Conservation (phyloP, 2,329 filamentous ascomycete species). For the Macrophomina pseudophaseolina region DNA sequence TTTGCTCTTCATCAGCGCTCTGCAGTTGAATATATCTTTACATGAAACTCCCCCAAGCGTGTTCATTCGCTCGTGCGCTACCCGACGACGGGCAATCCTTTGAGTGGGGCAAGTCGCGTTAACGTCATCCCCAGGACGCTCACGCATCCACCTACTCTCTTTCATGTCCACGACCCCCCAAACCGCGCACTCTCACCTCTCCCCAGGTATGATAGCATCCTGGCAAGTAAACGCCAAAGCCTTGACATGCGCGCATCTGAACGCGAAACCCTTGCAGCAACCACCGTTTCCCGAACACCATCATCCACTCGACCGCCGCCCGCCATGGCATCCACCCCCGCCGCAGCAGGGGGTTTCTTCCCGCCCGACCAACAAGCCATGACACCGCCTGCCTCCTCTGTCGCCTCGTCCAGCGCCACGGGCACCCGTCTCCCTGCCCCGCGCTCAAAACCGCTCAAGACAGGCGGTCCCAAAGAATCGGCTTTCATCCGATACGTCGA, state of each 20-base stretch:
- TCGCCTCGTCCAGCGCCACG: constrained; percentile 46
- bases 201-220: background rate
- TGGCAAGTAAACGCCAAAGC: background rate
- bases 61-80: background rate
- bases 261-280: background rate
- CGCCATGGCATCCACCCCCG: constrained; percentile 8
- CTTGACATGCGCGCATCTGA: too few relatives aligned
- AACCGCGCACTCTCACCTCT: too few relatives aligned
- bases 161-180: background rate
- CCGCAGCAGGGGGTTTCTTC: constrained; percentile 20
- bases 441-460: constrained; percentile 57
- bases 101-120: background rate
- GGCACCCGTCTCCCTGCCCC: constrained; percentile 56
- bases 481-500: constrained; percentile 64
- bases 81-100: background rate
- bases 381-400: constrained; percentile 54
- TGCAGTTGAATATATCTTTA: too few relatives aligned
- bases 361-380: background rate
- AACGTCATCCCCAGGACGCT: constrained; percentile 1
- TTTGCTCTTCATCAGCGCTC: too few relatives aligned
- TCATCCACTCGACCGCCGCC: background rate
- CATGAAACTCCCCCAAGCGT: too few relatives aligned
- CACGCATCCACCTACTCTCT: background rate
- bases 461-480: constrained; percentile 64
- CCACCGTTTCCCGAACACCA: background rate